A percentile compares a stretch with the other conserved stretches of the same genome.
These are phyloP conservation scores for Nemania sp. DNA, from an alignment of 2,329 filamentous ascomycete species.

Conservation along the genomic window DNA sequence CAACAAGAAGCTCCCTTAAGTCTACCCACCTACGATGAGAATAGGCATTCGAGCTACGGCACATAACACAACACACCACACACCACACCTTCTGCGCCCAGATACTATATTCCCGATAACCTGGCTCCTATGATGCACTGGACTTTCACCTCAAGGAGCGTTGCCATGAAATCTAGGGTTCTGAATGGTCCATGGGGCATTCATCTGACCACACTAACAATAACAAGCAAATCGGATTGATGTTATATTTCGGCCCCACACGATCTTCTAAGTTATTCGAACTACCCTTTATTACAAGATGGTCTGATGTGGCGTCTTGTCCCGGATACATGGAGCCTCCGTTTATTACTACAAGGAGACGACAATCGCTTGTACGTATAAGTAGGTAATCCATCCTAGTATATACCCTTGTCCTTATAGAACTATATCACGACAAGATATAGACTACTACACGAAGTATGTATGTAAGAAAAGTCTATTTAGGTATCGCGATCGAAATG, in stretches of 20 bases:
- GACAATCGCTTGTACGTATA: background rate
- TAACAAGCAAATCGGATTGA: constrained; percentile 37
- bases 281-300: constrained; percentile 36
- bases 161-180: constrained; percentile 25
- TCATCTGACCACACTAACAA: constrained; percentile 29
- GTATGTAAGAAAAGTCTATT: background rate
- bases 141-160: constrained; percentile 27
- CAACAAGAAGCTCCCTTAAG: constrained; percentile 14
- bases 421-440: background rate
- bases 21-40: constrained; percentile 16
- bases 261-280: constrained; percentile 26
- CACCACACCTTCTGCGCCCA: constrained; percentile 19
- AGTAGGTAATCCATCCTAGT: background rate
- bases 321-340: constrained; percentile 28
- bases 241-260: constrained; percentile 32
- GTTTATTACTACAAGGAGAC: constrained; percentile 15
- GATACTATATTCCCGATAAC: constrained; percentile 32
- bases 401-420: constrained; percentile 21
- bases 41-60: constrained; percentile 19
- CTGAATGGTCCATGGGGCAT: constrained; percentile 26
- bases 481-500: background rate
- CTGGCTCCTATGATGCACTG: constrained; percentile 34
- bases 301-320: constrained; percentile 48
- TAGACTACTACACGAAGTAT: background rate
- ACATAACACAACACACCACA: constrained; percentile 20